phyloP scores from a whole-genome alignment of 441 rosid species.

The Caryocar brasiliense region DNA sequence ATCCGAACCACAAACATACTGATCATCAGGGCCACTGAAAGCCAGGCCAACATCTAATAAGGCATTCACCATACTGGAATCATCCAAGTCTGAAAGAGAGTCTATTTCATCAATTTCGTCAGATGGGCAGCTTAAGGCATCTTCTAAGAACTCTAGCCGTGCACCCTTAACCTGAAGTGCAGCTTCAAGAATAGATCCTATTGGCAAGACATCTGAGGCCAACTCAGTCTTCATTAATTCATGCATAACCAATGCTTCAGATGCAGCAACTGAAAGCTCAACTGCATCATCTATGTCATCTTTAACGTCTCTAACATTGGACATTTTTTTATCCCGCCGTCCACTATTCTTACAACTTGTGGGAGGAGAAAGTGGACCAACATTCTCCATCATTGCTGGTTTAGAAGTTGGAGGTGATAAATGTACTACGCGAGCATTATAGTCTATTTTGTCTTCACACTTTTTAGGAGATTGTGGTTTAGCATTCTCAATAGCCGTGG shows the following conservation, averaged over 20 bases:
- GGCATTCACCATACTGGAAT: constrained; percentile 37
- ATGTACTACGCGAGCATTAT: neutral
- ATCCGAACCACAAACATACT: constrained; percentile 17
- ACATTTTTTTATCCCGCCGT: constrained; percentile 6
- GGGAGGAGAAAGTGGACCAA: neutral
- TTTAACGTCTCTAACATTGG: constrained; percentile 11
- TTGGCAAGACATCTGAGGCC: constrained; percentile 22
- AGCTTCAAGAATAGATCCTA: constrained; percentile 43
- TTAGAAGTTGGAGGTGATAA: too few relatives aligned
- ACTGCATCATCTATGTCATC: constrained; percentile 34
- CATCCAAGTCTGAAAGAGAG: constrained; percentile 32
- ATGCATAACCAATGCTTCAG: constrained; percentile 55
- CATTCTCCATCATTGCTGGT: too few relatives aligned
- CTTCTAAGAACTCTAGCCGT: constrained; percentile 30
- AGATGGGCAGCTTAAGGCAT: constrained; percentile 10
- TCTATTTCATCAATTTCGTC: constrained; percentile 27
- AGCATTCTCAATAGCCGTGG: constrained; percentile 5
- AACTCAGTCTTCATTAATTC: constrained; percentile 33
- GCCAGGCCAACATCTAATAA: constrained; percentile 45
- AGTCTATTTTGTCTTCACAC: neutral
- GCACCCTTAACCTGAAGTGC: constrained; percentile 57
- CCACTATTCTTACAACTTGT: neutral
- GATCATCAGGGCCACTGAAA: constrained; percentile 15
- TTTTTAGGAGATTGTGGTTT: neutral
- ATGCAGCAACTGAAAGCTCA: constrained; percentile 57